Conservation (phyloP, 345 rosid genomes). For the Salix brachista region DNA sequence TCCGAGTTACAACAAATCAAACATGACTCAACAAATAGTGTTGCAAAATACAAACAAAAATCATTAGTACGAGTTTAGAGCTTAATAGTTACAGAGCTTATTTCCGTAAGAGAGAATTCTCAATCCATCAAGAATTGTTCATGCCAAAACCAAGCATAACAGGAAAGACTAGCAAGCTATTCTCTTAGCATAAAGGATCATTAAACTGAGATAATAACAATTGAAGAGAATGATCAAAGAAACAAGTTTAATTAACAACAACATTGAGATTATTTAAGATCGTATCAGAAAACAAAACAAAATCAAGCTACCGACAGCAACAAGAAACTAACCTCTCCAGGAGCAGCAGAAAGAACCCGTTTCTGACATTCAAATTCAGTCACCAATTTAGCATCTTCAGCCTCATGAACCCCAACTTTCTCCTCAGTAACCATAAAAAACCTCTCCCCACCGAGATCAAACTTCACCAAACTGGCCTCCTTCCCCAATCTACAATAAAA, state of each 20-base stretch:
- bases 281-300: neutral
- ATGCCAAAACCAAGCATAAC: neutral
- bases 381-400: slow-evolving; percentile 79
- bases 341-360: slow-evolving; percentile 70
- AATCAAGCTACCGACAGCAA: too few species aligned
- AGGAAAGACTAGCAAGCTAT: too few species aligned
- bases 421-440: slow-evolving; percentile 66
- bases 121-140: neutral
- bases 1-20: too few species aligned
- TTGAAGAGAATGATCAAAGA: neutral
- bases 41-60: too few species aligned
- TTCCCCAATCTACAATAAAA: slow-evolving; percentile 68
- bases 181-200: neutral
- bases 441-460: slow-evolving; percentile 51
- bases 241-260: neutral
- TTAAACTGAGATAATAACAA: neutral
- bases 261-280: neutral
- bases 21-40: too few species aligned
- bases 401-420: slow-evolving; percentile 67
- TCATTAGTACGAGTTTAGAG: too few species aligned
- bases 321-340: slow-evolving; percentile 59
- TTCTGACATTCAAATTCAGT: slow-evolving; percentile 55
- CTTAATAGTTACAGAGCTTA: too few species aligned
- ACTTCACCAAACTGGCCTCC: slow-evolving; percentile 65
- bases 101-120: neutral